Evolutionary conservation across 148 eudicot species (phyloP).

Genomic region (Fagopyrum esculentum): DNA sequence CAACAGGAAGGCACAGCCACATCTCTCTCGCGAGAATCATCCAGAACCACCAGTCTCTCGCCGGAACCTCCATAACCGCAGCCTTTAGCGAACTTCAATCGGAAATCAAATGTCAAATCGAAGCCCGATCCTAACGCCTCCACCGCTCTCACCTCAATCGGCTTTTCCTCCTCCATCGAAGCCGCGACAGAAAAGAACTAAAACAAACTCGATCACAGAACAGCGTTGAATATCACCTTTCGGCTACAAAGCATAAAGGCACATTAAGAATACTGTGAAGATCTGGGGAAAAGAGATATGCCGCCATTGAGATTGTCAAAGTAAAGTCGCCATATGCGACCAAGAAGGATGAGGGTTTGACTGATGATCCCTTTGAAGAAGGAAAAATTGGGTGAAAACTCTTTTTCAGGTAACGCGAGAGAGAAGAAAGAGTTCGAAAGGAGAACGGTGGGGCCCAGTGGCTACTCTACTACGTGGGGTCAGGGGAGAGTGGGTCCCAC

Average conservation of each 20-base stretch:
- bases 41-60: conserved; percentile 55
- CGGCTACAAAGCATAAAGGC: not conserved
- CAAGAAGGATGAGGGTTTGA: not conserved
- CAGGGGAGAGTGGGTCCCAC: not conserved
- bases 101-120: conserved; percentile 82
- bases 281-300: not conserved
- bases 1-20: conserved; percentile 56
- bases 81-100: conserved; percentile 63
- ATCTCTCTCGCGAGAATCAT: conserved; percentile 46
- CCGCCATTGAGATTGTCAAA: not conserved
- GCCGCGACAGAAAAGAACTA: not conserved
- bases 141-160: conserved; percentile 48
- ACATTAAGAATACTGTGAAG: not conserved
- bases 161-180: conserved; percentile 17
- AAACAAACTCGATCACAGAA: not conserved
- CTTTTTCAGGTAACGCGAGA: not conserved
- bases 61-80: conserved; percentile 19
- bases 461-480: not conserved
- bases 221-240: not conserved
- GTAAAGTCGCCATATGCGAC: conserved; percentile 7
- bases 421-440: not conserved
- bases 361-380: not conserved
- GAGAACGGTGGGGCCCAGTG: not conserved
- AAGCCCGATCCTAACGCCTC: conserved; percentile 83
- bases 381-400: not conserved